Evolutionary conservation across 2,329 filamentous ascomycete species (phyloP).

Genomic region (Apiospora pterosperma): DNA sequence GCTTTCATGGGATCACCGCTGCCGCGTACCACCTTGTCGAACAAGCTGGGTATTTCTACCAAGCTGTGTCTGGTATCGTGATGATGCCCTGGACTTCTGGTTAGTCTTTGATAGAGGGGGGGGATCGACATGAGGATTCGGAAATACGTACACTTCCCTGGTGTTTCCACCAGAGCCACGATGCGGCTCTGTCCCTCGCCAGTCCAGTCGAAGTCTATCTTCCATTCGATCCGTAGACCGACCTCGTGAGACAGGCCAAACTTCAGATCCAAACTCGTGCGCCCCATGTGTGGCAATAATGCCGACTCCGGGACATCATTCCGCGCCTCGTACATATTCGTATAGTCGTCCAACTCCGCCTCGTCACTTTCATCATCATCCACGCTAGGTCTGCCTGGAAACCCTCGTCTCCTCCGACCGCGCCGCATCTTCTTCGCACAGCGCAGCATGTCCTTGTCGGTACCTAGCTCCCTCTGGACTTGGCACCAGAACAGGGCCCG

Average conservation of each 20-base stretch:
- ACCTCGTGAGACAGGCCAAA: constrained; percentile 27
- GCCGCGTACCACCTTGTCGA: constrained; percentile 54
- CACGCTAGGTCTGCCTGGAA: constrained; percentile 14
- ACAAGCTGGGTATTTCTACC: constrained; percentile 56
- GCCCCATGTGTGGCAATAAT: constrained; percentile 51
- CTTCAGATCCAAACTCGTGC: constrained; percentile 44
- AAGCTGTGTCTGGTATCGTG: constrained; percentile 55
- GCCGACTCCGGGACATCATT: constrained; percentile 33
- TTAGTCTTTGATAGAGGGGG: background rate
- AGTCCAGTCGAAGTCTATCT: constrained; percentile 67
- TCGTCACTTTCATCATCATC: constrained; percentile 15
- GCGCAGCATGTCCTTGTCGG: constrained; percentile 26
- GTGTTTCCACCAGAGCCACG: constrained; percentile 51
- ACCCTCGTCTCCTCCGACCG: constrained; percentile 17
- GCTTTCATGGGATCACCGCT: constrained; percentile 54
- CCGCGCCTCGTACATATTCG: constrained; percentile 10
- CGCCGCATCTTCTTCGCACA: constrained; percentile 28
- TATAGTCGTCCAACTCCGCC: constrained; percentile 15
- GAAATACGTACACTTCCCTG: constrained; percentile 57
- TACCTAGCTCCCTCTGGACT: constrained; percentile 46
- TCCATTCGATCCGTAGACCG: constrained; percentile 56
- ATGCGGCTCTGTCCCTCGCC: constrained; percentile 64
- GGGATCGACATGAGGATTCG: background rate
- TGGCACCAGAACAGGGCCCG: constrained; percentile 62
- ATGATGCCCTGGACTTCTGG: constrained; percentile 50